Evolutionary conservation across 2,329 filamentous ascomycete species (phyloP), one percentile per base, ranked within the genome.

Genomic region (Calonectria pseudoturangicola): DNA sequence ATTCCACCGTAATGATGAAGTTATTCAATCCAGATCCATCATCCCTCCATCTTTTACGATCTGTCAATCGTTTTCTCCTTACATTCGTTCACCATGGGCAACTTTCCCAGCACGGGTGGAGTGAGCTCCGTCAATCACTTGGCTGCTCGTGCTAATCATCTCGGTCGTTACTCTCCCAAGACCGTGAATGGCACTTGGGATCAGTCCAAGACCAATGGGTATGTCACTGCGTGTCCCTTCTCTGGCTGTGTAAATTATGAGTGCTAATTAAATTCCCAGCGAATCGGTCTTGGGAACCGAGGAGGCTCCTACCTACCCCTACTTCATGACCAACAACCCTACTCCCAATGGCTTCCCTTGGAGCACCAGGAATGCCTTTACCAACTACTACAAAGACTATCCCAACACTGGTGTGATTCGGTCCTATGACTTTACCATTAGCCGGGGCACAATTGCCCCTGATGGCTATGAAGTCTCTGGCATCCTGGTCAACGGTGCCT

Each of bases 401-500:
- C 89, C 90, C 1, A 81, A 84, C 41, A 92, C 90, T 0, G 88
- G 89, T 15, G 86, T 91, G 2, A 90, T 88, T 27, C 84, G 90
- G 13, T 84, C 85, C 47, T 91, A 91, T 74, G 87, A 90, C 73
- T 89, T 90, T 71, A 87, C 85, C 4, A 81, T 91, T 70, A 88
- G 85, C 70, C 86, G 89, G 21, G 87, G 85, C 2, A 79, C 82
- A 47, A 87, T 90, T 66, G 86, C 87, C 0, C 89, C 90, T 0
- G 91, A 92, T 78, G 91, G 91, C 25, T 89, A 91, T 68, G 80
- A 88, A 66, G 71, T 86, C 82, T 71, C 84, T 5, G 87, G 86
- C 4, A 87, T 95, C 72, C 86, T 94, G 36, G 85, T 94, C 79
- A 93, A 93, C 79, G 90, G 89, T 10, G 88, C 90, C 51, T 92